Evolutionary conservation across 805 yeast species (phyloP), one percentile per base, ranked within the genome.

Genomic region (Ogataea naganishii): DNA sequence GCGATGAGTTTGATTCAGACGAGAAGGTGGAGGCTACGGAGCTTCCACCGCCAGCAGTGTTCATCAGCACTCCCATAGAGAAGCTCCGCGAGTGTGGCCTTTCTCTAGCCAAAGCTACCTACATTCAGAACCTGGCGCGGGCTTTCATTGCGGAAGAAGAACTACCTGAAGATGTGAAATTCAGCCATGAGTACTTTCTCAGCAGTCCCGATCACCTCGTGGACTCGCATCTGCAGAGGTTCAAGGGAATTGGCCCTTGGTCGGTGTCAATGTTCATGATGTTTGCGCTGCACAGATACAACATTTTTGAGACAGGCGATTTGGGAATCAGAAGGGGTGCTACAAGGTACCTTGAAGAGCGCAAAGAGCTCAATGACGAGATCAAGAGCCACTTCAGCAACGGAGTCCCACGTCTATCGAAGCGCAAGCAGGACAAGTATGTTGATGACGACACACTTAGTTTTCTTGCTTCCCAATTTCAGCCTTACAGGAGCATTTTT

Each of bases 271-370:
- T 88, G 95, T 88, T 85, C 52, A 54, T 82, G 12, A 46, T 79
- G 14, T 84, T 84, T 47, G 80, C 81, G 1, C 56, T 86, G 26
- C 66, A 66, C 16, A 65, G 82, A 33, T 47, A 71, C 47, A 77
- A 88, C 49, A 72, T 83, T 0, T 84, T 84, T 50, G 79, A 92
- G 5, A 58, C 70, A 5, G 83, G 76, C 13, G 96, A 88, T 54
- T 56, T 88, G 27, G 96, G 96, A 1, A 70, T 88, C 2, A 85
- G 88, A 19, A 60, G 94, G 38, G 96, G 96, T 0, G 70, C 78
- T 35, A 69, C 84, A 0, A 51, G 64, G 18, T 88, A 83, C 51
- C 49, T 82, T 15, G 60, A 58, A 12, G 62, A 64, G 26, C 57
- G 80, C 31, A 78, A 76, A 1, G 63, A 64, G 4, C 35, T 77